Percentiles rank a stretch among this genome's conserved stretches.
phyloP scores from a whole-genome alignment of 495 filamentous ascomycete genomes.

The Recurvomyces mirabilis region DNA sequence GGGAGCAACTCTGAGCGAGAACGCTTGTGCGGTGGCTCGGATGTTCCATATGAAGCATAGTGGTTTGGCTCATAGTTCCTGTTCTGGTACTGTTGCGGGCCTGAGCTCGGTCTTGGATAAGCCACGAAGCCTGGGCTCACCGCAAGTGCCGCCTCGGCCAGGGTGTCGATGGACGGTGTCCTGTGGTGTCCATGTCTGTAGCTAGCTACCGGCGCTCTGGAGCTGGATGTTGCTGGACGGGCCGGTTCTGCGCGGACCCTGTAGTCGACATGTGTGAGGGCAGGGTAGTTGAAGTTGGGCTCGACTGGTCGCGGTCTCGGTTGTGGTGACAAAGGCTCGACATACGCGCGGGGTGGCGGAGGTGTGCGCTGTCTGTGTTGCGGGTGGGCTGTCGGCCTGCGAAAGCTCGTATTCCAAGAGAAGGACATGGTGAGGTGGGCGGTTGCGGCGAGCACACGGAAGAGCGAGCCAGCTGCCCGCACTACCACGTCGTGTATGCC shows the following conservation, averaged over 20 bases:
- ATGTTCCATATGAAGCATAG: constrained; percentile 15
- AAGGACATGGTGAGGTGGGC: too few relatives aligned
- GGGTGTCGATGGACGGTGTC: constrained; percentile 28
- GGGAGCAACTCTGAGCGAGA: constrained; percentile 46
- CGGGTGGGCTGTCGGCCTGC: constrained; percentile 1
- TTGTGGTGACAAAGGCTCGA: constrained; percentile 29
- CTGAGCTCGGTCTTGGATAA: constrained; percentile 7
- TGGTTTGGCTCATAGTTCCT: constrained; percentile 12
- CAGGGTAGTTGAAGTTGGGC: constrained; percentile 19
- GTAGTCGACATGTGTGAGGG: constrained; percentile 8
- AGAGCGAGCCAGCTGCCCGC: too few relatives aligned
- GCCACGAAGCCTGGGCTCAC: constrained; percentile 19
- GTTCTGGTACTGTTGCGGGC: constrained; percentile 4
- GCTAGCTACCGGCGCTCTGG: neutral
- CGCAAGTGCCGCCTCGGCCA: constrained; percentile 26
- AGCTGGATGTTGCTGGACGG: constrained; percentile 1
- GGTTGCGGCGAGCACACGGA: too few relatives aligned
- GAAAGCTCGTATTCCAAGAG: constrained; percentile 17
- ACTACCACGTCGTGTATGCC: too few relatives aligned
- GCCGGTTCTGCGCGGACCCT: neutral
- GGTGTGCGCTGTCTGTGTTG: constrained; percentile 23
- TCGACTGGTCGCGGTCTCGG: constrained; percentile 12
- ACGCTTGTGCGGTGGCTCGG: constrained; percentile 49
- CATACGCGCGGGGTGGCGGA: constrained; percentile 24
- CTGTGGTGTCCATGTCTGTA: constrained; percentile 10